Evolutionary conservation across 495 filamentous ascomycete genomes (phyloP), one percentile per base, ranked within the genome.

Genomic region (Lentithecium fluviatile): DNA sequence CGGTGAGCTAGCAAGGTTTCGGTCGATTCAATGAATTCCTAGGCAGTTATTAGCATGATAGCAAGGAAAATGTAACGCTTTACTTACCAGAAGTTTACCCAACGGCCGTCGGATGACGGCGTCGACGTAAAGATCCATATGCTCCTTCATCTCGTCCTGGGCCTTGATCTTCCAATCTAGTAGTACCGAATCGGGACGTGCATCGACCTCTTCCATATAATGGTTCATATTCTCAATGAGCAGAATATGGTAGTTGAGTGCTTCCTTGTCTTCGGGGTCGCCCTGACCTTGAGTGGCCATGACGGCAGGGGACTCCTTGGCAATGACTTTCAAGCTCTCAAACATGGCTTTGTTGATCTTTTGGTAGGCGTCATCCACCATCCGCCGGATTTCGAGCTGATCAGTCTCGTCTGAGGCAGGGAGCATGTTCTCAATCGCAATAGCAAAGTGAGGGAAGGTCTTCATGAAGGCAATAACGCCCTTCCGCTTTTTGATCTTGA

Each of bases 211-310:
- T 66, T 97, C 91, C 10, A 92, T 77, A 73, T 93, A 96, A 71
- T 96, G 91, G 71, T 96, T 94, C 93, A 97, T 96, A 71, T 97
- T 97, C 72, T 97, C 93, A 60, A 97, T 97, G 32, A 97, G 82
- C 48, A 96, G 82, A 67, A 97, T 96, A 71, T 97, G 91, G 75
- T 95, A 95, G 71, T 97, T 97, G 20, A 97, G 80, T 15, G 88
- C 85, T 70, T 96, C 93, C 73, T 97, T 97, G 71, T 97, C 93
- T 67, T 97, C 93, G 3, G 85, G 65, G 32, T 62, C 62, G 7
- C 64, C 63, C 55, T 63, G 59, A 13, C 64, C 64, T 23, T 70
- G 62, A 0, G 57, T 49, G 17, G 62, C 70, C 58, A 69, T 64
- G 0, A 80, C 86, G 3, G 84, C 80, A 0, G 93, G 93, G 47